Conservation (phyloP, 805 yeast species). For the Candida orba region DNA sequence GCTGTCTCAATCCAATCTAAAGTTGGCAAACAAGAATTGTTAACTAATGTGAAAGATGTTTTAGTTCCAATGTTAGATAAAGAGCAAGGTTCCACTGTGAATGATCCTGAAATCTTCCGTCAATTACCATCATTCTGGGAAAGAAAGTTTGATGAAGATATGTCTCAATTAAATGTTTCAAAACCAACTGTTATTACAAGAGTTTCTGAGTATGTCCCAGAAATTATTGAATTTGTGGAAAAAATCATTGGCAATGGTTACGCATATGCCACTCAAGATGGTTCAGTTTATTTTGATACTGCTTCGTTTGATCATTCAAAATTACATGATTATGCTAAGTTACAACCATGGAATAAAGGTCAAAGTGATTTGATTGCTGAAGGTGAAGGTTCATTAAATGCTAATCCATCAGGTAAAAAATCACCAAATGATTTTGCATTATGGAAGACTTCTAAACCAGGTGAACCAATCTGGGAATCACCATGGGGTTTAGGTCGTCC, state of each 20-base stretch:
- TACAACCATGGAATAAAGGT: constrained; percentile 98
- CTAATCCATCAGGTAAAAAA: constrained; percentile 50
- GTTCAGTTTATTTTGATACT: constrained; percentile 95
- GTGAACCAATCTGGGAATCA: constrained; percentile 94
- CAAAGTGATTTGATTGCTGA: constrained; percentile 78
- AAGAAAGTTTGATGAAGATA: constrained; percentile 72
- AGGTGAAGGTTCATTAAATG: constrained; percentile 84
- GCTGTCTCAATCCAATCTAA: constrained; percentile 22
- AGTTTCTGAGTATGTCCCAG: constrained; percentile 93
- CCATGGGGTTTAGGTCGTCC: constrained; percentile 98
- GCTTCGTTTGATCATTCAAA: constrained; percentile 64
- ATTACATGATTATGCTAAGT: constrained; percentile 83
- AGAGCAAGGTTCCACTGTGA: constrained; percentile 65
- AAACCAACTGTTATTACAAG: constrained; percentile 85
- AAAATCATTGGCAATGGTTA: constrained; percentile 71
- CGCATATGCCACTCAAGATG: constrained; percentile 79
- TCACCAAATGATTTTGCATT: constrained; percentile 86
- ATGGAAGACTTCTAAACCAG: constrained; percentile 95
- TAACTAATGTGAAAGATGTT: constrained; percentile 60
- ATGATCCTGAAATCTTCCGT: constrained; percentile 78
- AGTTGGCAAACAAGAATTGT: constrained; percentile 30
- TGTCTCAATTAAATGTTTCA: constrained; percentile 76
- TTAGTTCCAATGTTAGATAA: constrained; percentile 67
- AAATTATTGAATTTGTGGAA: constrained; percentile 73
- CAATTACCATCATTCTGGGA: constrained; percentile 89